Base-by-base conservation (phyloP, 1,139 yeast species). In the Candida sp. region DNA sequence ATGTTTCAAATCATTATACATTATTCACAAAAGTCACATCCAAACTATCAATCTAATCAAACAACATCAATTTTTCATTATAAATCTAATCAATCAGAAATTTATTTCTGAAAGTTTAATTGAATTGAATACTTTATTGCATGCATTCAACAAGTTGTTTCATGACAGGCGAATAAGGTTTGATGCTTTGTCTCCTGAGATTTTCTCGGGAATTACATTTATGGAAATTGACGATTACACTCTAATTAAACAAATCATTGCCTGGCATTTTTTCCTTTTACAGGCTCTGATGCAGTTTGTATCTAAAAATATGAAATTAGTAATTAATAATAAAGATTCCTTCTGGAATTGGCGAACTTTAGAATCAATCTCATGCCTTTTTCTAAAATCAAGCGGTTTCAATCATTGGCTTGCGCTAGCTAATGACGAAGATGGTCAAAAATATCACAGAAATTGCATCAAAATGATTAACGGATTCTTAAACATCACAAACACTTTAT, bases 181-280 rank as follows among this genome's bases (percentile, higher is more conserved):
- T 22, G 19, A 5, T 30, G 19, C 22, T 23, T 32, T 36, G 19
- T 8, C 23, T 7, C 25, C n/a, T 22, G 40, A 30, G 21, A 6
- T 42, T n/a, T 29, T 46, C 27, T 9, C 37, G n/a, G 55, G 53
- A 4, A 38, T 53, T 2, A 46, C 53, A 2, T 43, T 30, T 32
- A 34, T 35, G 5, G 33, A 43, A 9, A 22, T 27, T 33, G 38
- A 38, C 22, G 46, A 49, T 15, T 43, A 42, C 21, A 54, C 54
- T 22, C 27, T 57, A 5, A 43, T 49, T 1, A 66, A 60, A 41
- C 45, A 60, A 19, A 50, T 64, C 5, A 51, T 63, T 32, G 68
- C 73, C 8, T 65, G 54, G 46, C 67, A 68, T 48, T 66, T 68
- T 46, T 51, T 69, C 36, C 42, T 54, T 6, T 46, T 68, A 8